phyloP scores from a whole-genome alignment of 164 flowering plant species.

The Houttuynia cordata region DNA sequence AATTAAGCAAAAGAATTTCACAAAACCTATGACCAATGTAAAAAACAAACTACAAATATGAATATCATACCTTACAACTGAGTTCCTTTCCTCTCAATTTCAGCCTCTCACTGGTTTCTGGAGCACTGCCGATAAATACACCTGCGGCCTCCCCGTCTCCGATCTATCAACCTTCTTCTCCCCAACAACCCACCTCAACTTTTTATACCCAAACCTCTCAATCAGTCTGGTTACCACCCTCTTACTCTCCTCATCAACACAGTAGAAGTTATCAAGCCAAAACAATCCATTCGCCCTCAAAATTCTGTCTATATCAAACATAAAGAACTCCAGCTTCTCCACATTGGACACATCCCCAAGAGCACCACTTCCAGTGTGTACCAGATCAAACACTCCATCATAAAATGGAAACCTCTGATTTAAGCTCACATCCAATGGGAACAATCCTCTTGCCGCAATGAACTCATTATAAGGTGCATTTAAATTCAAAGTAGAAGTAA shows the following conservation, averaged over 20 bases:
- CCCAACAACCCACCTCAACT: slow-evolving; percentile 94
- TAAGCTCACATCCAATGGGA: slow-evolving; percentile 63
- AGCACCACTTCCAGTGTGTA: slow-evolving; percentile 53
- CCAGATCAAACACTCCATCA: slow-evolving; percentile 74
- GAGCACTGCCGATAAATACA: slow-evolving; percentile 79
- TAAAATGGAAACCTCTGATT: slow-evolving; percentile 87
- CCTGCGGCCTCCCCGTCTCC: slow-evolving; percentile 51
- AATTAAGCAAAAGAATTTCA: not conserved
- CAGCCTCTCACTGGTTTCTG: slow-evolving; percentile 82
- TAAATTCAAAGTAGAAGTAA: slow-evolving; percentile 54
- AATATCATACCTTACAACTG: not conserved
- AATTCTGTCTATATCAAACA: slow-evolving; percentile 86
- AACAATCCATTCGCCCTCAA: slow-evolving; percentile 81
- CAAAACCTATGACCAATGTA: not conserved
- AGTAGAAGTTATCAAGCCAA: slow-evolving; percentile 84
- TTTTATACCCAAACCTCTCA: slow-evolving; percentile 82
- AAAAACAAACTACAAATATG: not conserved
- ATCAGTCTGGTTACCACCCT: slow-evolving; percentile 55
- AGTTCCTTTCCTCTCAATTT: not conserved
- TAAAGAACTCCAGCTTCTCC: slow-evolving; percentile 85
- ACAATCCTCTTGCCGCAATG: slow-evolving; percentile 86
- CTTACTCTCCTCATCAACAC: slow-evolving; percentile 64
- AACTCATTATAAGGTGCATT: slow-evolving; percentile 86
- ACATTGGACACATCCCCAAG: slow-evolving; percentile 12
- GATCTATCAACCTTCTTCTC: slow-evolving; percentile 40